Conservation (phyloP, 2,329 filamentous ascomycete genomes). For the Lasiodiplodia sp. region DNA sequence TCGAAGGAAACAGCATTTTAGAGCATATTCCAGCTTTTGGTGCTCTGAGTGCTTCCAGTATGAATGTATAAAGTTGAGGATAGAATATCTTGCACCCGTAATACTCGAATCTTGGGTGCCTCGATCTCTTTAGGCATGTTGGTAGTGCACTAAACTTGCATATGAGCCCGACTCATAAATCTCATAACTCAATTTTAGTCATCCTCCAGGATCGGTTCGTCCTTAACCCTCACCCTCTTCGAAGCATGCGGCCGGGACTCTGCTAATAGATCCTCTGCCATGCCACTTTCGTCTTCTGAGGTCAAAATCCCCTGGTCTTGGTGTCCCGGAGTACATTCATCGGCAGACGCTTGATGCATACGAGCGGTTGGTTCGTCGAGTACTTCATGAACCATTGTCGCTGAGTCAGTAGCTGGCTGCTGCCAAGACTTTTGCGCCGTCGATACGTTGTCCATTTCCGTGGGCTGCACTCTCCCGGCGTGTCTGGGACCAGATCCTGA, state of each 20-base stretch:
- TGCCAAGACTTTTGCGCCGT: background rate
- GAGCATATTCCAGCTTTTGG: too few species aligned
- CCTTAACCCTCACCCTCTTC: slow-evolving; percentile 3
- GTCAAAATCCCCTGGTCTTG: background rate
- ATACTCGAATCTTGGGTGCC: too few species aligned
- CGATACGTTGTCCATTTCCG: background rate
- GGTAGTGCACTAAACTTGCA: background rate
- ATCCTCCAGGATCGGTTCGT: background rate
- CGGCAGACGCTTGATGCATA: background rate
- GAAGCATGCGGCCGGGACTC: background rate
- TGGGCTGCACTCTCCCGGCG: background rate
- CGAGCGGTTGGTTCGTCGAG: background rate
- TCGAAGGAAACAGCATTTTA: too few species aligned
- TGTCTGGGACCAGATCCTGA: background rate
- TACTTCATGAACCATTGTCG: background rate
- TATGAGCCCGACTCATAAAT: too few species aligned
- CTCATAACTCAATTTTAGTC: too few species aligned
- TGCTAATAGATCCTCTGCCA: slow-evolving; percentile 3
- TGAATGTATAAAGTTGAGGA: too few species aligned
- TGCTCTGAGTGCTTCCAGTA: too few species aligned
- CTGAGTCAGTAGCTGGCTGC: background rate
- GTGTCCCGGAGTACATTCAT: background rate
- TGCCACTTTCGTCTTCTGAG: slow-evolving; percentile 1
- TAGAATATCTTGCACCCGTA: too few species aligned
- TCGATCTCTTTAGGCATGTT: background rate